Conservation (phyloP, 495 filamentous ascomycete genomes). For the Physcia stellaris region DNA sequence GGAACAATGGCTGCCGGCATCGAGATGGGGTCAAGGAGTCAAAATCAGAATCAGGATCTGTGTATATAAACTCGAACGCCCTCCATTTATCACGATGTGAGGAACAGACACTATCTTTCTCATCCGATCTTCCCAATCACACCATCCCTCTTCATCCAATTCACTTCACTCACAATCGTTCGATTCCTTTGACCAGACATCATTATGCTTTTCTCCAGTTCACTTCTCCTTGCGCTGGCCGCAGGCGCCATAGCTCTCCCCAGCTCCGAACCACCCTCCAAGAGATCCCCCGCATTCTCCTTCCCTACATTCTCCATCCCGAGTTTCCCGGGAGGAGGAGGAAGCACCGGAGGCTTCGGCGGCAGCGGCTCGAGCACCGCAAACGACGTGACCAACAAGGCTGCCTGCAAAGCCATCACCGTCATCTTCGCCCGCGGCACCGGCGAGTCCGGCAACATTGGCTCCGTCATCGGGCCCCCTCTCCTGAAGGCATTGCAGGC, state of each 20-base stretch:
- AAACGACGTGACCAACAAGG: conserved; percentile 30
- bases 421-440: conserved; percentile 49
- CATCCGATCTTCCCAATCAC: too few relatives aligned
- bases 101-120: too few relatives aligned
- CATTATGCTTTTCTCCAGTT: not conserved
- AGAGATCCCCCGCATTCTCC: not conserved
- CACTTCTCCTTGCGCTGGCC: not conserved
- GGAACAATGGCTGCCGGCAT: too few relatives aligned
- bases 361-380: conserved; percentile 21
- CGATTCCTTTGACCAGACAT: too few relatives aligned
- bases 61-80: too few relatives aligned
- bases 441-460: conserved; percentile 40
- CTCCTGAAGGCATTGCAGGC: conserved; percentile 33
- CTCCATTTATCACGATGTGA: too few relatives aligned
- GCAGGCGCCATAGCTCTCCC: not conserved
- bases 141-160: too few relatives aligned
- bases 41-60: too few relatives aligned
- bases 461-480: conserved; percentile 36
- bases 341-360: too few relatives aligned
- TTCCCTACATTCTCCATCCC: not conserved
- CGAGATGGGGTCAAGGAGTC: too few relatives aligned
- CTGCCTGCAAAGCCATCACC: conserved; percentile 31
- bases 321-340: too few relatives aligned
- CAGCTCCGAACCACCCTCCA: conserved; percentile 3
- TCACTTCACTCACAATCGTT: not conserved